Evolutionary conservation across 306 rosid species (phyloP), one percentile per base, ranked within the genome.

Genomic region (Geum urbanum): DNA sequence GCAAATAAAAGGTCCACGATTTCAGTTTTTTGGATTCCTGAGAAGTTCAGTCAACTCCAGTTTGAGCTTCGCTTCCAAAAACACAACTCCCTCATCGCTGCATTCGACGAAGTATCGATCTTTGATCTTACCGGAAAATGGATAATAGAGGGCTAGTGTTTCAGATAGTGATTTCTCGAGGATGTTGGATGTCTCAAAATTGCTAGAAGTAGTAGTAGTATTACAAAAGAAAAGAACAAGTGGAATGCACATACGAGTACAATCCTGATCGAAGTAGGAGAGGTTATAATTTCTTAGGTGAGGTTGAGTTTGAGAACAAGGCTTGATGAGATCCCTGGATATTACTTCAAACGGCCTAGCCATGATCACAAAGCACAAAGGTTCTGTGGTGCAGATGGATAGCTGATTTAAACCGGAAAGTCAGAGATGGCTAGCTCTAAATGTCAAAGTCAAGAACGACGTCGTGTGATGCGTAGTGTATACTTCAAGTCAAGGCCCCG

Each of bases 1-100:
- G 83, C 73, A 64, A 79, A 79, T 2, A 86, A 54, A 63, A 76
- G 51, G 61, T 71, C 57, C 22, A 79, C 1, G 3, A 44, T 32
- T 7, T 63, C 46, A 7, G 52, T n/a, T 3, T 0, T 4, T 60
- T 0, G 80, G 79, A 52, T 83, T 76, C 2, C 63, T 32, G 14
- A 89, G 80, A 7, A 85, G 4, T 3, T 52, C 51, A 0, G 80
- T 63, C 52, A 85, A 67, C 9, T 73, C 52, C n/a, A 24, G 7
- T 12, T 20, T 51, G 53, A 81, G 13, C 9, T 14, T 70, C 13
- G 83, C 75, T 22, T 81, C 83, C 0, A 79, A 18, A n/a, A 79
- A 81, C n/a, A 53, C 41, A 47, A 70, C 82, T 0, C 96, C 96
- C 59, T 83, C 76, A 58, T 89, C 96, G 55, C 81, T 83, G 73